These are phyloP conservation scores for Pseudogymnoascus destructans DNA, from an alignment of 2,329 filamentous ascomycete genomes.

Conservation along the genomic window DNA sequence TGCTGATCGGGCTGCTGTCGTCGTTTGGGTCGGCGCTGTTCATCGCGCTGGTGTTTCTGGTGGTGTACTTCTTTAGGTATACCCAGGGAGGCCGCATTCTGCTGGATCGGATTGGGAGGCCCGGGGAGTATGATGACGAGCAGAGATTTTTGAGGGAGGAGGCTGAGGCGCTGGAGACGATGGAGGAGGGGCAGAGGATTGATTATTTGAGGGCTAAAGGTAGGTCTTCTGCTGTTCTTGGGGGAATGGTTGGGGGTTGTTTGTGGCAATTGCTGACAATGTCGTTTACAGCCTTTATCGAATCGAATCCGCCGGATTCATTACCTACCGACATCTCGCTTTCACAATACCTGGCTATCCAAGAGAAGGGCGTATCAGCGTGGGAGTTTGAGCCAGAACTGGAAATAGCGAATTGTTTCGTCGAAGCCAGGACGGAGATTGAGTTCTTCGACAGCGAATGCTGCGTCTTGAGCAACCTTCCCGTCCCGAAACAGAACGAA, in stretches of 20 bases:
- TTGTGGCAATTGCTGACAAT: not conserved
- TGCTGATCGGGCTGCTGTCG: conserved; percentile 87
- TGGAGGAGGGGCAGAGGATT: conserved; percentile 83
- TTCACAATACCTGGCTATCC: conserved; percentile 93
- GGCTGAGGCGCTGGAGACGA: conserved; percentile 83
- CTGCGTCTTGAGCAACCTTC: conserved; percentile 80
- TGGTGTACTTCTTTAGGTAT: conserved; percentile 91
- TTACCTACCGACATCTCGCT: conserved; percentile 92
- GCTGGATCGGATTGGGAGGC: conserved; percentile 81
- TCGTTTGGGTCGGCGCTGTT: conserved; percentile 85
- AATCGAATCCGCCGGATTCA: conserved; percentile 89
- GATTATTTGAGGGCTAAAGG: conserved; percentile 95
- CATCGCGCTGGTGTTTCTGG: conserved; percentile 62
- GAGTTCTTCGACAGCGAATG: conserved; percentile 98
- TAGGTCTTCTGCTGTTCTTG: conserved; percentile 31
- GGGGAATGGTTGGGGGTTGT: not conserved
- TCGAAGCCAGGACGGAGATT: conserved; percentile 90
- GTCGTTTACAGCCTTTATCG: conserved; percentile 60
- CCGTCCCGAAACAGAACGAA: conserved; percentile 96
- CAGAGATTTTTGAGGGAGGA: conserved; percentile 89
- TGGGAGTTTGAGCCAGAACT: conserved; percentile 99
- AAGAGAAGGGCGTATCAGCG: conserved; percentile 98
- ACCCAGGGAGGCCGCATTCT: conserved; percentile 80
- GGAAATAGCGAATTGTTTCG: conserved; percentile 97
- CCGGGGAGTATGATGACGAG: conserved; percentile 95